Evolutionary conservation across 164 flowering plant genomes (phyloP), one percentile per base, ranked within the genome.

Genomic region (Magnolia changhungtana): DNA sequence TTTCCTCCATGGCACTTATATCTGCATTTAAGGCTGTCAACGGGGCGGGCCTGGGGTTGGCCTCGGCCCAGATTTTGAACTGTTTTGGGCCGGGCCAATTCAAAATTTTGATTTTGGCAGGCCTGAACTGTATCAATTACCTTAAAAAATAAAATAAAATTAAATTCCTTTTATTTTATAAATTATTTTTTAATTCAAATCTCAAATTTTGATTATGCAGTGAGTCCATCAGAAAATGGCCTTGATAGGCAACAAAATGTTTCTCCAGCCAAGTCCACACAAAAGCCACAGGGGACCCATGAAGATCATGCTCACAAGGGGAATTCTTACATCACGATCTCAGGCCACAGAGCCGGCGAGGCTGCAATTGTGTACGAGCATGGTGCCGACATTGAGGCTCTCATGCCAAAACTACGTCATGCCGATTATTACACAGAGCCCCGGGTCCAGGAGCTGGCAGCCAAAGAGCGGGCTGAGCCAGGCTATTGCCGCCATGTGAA

Each of bases 351-450:
- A 81, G 92, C 96, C 74, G 96, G 92, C 67, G 97, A 91, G 79
- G 95, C 97, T 52, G 95, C 97, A 20, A 89, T 90, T 52, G 92
- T 84, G 7, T 88, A 87, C 77, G 98, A 94, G 79, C 90, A 89
- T 78, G 94, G 95, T 49, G 95, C 97, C 49, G 96, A 90, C 74
- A 86, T 92, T 77, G 96, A 95, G 81, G 90, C 92, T 19, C 84
- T 88, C 55, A 87, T 95, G 96, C 97, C 98, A 31, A 92, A 91
- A 83, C 90, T 91, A 8, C 85, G 91, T 6, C 89, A 87, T 52
- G 83, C 91, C n/a, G 98, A 95, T 64, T 93, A 95, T 79, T 95
- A 85, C 78, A 90, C 98, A 0, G 91, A 91, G 81, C 98, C 98
- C 58, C 77, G 87, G 16, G 86, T 95, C 69, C 91, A 92, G 78